Evolutionary conservation across 177 flowering plant species (phyloP).

Genomic region (Vitis hybrid): DNA sequence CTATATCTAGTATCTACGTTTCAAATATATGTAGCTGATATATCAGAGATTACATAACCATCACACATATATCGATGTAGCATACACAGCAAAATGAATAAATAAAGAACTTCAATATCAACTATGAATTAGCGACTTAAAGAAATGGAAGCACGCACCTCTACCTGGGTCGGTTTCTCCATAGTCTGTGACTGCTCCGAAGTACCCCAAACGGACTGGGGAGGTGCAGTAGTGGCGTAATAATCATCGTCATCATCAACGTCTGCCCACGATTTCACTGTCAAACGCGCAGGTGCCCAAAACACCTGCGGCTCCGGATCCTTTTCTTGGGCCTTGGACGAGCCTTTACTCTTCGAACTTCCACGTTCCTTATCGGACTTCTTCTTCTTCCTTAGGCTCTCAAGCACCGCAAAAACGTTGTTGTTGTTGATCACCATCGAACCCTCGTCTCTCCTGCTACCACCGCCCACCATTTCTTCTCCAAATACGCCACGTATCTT

Average conservation of each 20-base stretch:
- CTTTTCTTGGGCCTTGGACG: constrained; percentile 33
- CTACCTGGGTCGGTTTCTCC: constrained; percentile 34
- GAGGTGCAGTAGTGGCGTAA: constrained; percentile 78
- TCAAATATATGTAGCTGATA: too few species aligned
- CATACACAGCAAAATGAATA: too few species aligned
- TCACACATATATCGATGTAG: too few species aligned
- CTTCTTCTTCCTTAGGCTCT: constrained; percentile 78
- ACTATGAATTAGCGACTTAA: neutral
- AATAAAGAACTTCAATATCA: neutral
- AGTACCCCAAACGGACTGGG: constrained; percentile 55
- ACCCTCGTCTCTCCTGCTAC: constrained; percentile 70
- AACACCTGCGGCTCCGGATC: constrained; percentile 58
- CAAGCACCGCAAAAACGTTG: constrained; percentile 90
- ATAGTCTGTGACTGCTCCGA: constrained; percentile 25
- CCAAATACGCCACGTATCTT: neutral
- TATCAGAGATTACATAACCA: too few species aligned
- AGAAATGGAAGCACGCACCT: constrained; percentile 20
- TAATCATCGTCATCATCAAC: constrained; percentile 88
- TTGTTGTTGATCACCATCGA: constrained; percentile 55
- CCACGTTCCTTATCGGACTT: constrained; percentile 64
- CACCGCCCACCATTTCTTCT: constrained; percentile 76
- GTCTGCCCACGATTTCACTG: constrained; percentile 80
- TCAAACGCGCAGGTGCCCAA: constrained; percentile 82
- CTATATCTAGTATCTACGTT: too few species aligned
- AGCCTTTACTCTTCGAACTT: constrained; percentile 42